These are phyloP conservation scores for Trichoderma polysporum DNA, from an alignment of 2,329 filamentous ascomycete genomes.

Conservation along the genomic window DNA sequence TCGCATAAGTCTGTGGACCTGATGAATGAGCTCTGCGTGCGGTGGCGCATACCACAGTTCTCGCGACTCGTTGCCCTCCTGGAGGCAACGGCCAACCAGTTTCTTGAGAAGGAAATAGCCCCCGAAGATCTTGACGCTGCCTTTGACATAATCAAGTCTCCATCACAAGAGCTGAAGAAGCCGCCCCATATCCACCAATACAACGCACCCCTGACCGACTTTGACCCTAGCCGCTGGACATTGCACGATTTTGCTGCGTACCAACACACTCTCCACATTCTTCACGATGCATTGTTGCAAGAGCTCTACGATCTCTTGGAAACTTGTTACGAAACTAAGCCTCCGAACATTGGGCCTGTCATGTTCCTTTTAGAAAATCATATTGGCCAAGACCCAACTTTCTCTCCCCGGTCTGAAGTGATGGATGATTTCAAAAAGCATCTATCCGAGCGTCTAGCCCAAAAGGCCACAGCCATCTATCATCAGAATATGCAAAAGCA, in stretches of 20 bases:
- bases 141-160: conserved; percentile 78
- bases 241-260: conserved; percentile 68
- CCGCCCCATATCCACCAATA: conserved; percentile 55
- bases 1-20: conserved; percentile 81
- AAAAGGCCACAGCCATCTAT: conserved; percentile 78
- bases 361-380: conserved; percentile 81
- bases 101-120: conserved; percentile 76
- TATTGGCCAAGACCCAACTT: conserved; percentile 74
- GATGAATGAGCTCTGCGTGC: conserved; percentile 77
- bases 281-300: conserved; percentile 80
- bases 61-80: conserved; percentile 78
- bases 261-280: conserved; percentile 68
- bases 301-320: conserved; percentile 87
- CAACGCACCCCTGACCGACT: conserved; percentile 52
- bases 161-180: conserved; percentile 65
- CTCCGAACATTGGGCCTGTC: conserved; percentile 74
- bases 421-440: conserved; percentile 69
- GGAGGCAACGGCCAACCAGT: conserved; percentile 83
- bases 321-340: conserved; percentile 85
- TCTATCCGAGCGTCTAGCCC: conserved; percentile 68
- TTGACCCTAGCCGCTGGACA: conserved; percentile 64
- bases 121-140: conserved; percentile 80
- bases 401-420: conserved; percentile 68
- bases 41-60: conserved; percentile 86
- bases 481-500: conserved; percentile 73